phyloP scores from a whole-genome alignment of 192 early-diverging fungal species.

The Neocallimastix lanati region DNA sequence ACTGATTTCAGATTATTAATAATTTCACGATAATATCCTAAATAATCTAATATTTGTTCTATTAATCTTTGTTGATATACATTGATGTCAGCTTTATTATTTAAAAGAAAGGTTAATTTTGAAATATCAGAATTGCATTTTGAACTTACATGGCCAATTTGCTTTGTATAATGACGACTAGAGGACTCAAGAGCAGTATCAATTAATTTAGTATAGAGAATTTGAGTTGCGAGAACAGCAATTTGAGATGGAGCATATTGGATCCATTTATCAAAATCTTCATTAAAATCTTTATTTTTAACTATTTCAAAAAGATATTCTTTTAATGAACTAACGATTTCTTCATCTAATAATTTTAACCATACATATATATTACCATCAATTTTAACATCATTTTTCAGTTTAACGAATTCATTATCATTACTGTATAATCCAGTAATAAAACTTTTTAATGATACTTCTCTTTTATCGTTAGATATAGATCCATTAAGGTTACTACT shows the following conservation, averaged over 20 bases:
- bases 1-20: not conserved
- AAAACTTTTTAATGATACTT: too few relatives aligned
- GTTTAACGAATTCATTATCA: not conserved
- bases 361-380: not conserved
- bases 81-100: not conserved
- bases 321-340: not conserved
- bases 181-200: not conserved
- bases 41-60: not conserved
- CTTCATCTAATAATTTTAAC: not conserved
- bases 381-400: not conserved
- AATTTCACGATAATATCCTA: not conserved
- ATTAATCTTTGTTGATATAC: not conserved
- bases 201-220: not conserved
- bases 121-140: not conserved
- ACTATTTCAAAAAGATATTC: not conserved
- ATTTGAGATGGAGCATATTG: not conserved
- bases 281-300: not conserved
- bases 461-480: too few relatives aligned
- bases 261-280: not conserved
- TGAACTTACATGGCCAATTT: not conserved
- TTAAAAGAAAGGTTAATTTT: not conserved
- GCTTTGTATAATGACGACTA: not conserved
- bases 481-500: not conserved
- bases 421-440: not conserved
- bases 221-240: not conserved